Conservation (phyloP, 371 early-diverging fungal genomes). For the Sporodiniella umbellata region DNA sequence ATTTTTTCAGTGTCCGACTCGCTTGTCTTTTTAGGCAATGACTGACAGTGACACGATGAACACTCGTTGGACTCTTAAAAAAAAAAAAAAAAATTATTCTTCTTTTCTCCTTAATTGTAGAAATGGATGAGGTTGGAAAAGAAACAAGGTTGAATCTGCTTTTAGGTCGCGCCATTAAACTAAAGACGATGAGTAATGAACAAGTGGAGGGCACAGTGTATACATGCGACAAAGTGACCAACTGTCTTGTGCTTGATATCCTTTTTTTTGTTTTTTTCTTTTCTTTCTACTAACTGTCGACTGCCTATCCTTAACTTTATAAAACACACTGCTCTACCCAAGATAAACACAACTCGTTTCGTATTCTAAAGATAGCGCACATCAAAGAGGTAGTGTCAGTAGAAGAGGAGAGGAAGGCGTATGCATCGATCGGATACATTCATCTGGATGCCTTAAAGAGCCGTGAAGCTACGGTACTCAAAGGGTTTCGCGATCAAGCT, state of each 20-base stretch:
- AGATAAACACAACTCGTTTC: conserved; percentile 38
- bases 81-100: too few species aligned
- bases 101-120: background rate
- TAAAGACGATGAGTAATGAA: conserved; percentile 55
- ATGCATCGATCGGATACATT: conserved; percentile 29
- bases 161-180: conserved; percentile 51
- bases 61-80: too few species aligned
- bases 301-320: conserved; percentile 4
- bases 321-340: conserved; percentile 20
- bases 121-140: conserved; percentile 1
- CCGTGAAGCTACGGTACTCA: conserved; percentile 60
- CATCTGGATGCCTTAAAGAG: conserved; percentile 56
- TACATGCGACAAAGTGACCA: conserved; percentile 58
- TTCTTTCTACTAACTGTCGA: too few species aligned
- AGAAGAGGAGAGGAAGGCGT: conserved; percentile 6
- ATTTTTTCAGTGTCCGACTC: too few species aligned
- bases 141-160: conserved; percentile 8
- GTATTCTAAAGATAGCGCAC: conserved; percentile 58
- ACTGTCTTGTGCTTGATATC: conserved; percentile 69
- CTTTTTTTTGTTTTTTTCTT: conserved; percentile 23
- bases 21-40: too few species aligned
- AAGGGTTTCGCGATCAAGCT: conserved; percentile 52
- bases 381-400: conserved; percentile 53
- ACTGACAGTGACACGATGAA: too few species aligned
- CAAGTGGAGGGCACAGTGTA: conserved; percentile 59